Evolutionary conservation across 164 flowering plant species (phyloP), one percentile per base, ranked within the genome.

Genomic region (Euptelea pleiosperma): DNA sequence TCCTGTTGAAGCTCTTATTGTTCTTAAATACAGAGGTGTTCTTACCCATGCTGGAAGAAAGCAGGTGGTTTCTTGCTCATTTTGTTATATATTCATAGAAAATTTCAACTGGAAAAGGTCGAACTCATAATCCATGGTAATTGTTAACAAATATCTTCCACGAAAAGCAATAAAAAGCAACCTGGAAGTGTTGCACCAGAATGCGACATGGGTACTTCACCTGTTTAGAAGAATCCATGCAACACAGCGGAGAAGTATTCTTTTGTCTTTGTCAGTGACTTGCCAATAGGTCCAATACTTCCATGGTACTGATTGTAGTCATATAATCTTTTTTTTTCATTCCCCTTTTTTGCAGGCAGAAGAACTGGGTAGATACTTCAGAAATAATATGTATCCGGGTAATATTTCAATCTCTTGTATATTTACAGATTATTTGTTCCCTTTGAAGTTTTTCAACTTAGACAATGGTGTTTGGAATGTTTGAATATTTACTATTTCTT

Each of bases 351-450:
- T 74, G 64, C 79, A 91, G 99, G 99, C 99, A 21, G 99, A 94
- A 77, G 99, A 94, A 66, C 70, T 91, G 52, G 99, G 99, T 48
- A 84, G 99, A 78, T 94, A 85, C 66, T 94, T 94, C 73, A 77
- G 99, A 25, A 94, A 94, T 65, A 85, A 94, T 68, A 87, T 94
- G 90, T 94, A 94, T 79, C 98, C 99, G 84, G 99, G 99, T 91
- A 21, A 70, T 31, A 46, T 52, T 41, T 48, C 31, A 8, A 18
- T 21, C 50, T 10, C 10, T 49, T 39, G 15, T 22, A 48, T 28
- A n/a, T 37, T 44, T 60, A 14, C 2, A 22, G 34, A 31, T 16
- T 26, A 31, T 39, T 48, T 61, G 31, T 52, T 5, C 30, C n/a
- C 21, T 30, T 26, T 9, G 18, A 19, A 9, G 15, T 53, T 19